Evolutionary conservation across 345 rosid species (phyloP).

Genomic region (Moricandia moricandioides): DNA sequence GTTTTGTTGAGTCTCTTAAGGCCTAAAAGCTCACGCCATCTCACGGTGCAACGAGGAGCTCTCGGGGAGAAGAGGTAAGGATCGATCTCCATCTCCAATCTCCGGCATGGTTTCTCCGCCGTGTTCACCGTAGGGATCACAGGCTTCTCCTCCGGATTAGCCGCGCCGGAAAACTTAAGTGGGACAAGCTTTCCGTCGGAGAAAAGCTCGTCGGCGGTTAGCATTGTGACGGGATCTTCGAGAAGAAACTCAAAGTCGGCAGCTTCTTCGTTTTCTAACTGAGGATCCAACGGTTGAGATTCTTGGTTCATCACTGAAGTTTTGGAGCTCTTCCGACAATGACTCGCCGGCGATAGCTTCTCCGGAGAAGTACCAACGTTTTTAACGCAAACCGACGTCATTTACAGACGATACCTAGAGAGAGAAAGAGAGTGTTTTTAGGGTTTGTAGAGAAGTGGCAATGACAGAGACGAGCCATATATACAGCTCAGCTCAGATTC

Average conservation of each 20-base stretch:
- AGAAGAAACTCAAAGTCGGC: conserved; percentile 87
- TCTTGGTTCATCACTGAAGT: conserved; percentile 1
- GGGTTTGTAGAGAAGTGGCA: conserved; percentile 39
- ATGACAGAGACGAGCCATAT: conserved; percentile 32
- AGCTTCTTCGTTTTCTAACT: conserved; percentile 33
- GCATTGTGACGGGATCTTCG: conserved; percentile 76
- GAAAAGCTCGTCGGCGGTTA: conserved; percentile 92
- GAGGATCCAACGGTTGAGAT: conserved; percentile 23
- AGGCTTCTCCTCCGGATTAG: conserved; percentile 27
- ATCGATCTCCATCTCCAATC: conserved; percentile 50
- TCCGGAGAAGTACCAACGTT: conserved; percentile 46
- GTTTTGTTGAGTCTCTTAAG: conserved; percentile 52
- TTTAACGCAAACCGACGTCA: conserved; percentile 91
- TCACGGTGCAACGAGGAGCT: conserved; percentile 80
- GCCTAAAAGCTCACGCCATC: conserved; percentile 91
- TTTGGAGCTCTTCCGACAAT: conserved; percentile 51
- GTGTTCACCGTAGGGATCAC: conserved; percentile 12
- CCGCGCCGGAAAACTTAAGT: conserved; percentile 45
- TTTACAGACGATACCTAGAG: conserved; percentile 27
- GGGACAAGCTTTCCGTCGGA: conserved; percentile 85
- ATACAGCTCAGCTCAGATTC: conserved; percentile 31
- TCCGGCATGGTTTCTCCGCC: conserved; percentile 42
- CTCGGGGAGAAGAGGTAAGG: conserved; percentile 70
- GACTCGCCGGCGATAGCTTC: conserved; percentile 34
- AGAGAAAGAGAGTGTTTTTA: conserved; percentile 1